Percentiles rank a stretch among this genome's conserved stretches.
Evolutionary conservation across 2,329 filamentous ascomycete species (phyloP).

Genomic region (Phyllosticta citribraziliensis): DNA sequence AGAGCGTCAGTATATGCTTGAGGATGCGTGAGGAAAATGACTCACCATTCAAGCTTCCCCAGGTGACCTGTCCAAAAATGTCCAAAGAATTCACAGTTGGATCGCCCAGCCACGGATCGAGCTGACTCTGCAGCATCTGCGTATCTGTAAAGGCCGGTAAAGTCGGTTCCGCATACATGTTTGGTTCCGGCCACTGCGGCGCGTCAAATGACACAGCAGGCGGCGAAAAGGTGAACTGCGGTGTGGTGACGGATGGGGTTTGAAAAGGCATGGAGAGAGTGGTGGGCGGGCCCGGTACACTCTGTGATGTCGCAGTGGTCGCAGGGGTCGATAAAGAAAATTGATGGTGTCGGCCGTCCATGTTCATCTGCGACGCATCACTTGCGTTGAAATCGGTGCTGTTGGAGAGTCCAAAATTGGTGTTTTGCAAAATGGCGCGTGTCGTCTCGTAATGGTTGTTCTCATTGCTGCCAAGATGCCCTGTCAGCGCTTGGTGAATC

Average conservation of each 20-base stretch:
- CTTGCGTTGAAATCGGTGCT: neutral
- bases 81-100: slow-evolving; percentile 5
- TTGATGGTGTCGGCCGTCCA: neutral
- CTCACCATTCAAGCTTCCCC: slow-evolving; percentile 7
- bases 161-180: neutral
- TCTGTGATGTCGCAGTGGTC: neutral
- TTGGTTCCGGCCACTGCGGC: neutral
- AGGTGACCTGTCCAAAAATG: slow-evolving; percentile 5
- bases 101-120: slow-evolving; percentile 2
- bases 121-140: neutral
- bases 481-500: neutral
- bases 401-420: neutral
- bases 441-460: neutral
- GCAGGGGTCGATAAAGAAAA: neutral
- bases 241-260: neutral
- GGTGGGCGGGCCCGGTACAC: neutral
- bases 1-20: too few species aligned
- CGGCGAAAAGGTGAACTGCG: slow-evolving; percentile 3
- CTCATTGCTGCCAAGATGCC: neutral
- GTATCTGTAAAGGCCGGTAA: neutral
- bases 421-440: neutral
- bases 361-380: neutral
- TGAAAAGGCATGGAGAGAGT: neutral
- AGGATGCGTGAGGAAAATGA: too few species aligned
- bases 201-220: neutral